Evolutionary conservation across 1,284 basidiomycete species (phyloP), one percentile per base, ranked within the genome.

Genomic region (Cryptococcus sp.): DNA sequence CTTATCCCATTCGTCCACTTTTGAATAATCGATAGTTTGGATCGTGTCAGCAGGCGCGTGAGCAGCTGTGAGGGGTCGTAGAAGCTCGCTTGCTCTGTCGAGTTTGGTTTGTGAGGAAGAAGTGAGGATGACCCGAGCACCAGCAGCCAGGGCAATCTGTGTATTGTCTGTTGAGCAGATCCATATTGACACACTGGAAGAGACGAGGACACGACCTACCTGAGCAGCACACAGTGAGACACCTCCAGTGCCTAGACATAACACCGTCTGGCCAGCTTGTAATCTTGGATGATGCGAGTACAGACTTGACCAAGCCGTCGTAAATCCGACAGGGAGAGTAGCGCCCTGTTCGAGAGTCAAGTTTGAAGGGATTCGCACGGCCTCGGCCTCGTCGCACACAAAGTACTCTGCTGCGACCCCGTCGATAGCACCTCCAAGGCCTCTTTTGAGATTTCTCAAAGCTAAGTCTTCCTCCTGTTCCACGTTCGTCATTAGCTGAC

Each of bases 171-270:
- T 19, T 39, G 26, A 50, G 40, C n/a, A 17, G 8, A 8, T 6
- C 43, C n/a, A n/a, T n/a, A n/a, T n/a, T 26, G n/a, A 19, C 19
- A n/a, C n/a, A 6, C 19, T 22, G 17, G 16, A n/a, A 34, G 25
- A 25, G 17, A 25, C 11, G 17, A 22, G 16, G 22, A n/a, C 3
- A 20, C 7, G n/a, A 48, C 65, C 43, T 50, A 68, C 67, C 61
- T 80, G 78, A 47, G 78, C 77, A 11, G 74, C 77, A 54, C 73
- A 77, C 20, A 81, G 65, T 5, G 75, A 77, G 15, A 80, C 79
- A n/a, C 80, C 80, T 17, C 80, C 80, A 2, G 80, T 80, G 0
- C 80, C 80, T 19, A 79, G 66, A 8, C 76, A 74, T 13, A 80
- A 65, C 6, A 80, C 77, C 0, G 77, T 79, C 57, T 78, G 65